phyloP scores from a whole-genome alignment of 305 asterid genomes.

The Galium porrigens region DNA sequence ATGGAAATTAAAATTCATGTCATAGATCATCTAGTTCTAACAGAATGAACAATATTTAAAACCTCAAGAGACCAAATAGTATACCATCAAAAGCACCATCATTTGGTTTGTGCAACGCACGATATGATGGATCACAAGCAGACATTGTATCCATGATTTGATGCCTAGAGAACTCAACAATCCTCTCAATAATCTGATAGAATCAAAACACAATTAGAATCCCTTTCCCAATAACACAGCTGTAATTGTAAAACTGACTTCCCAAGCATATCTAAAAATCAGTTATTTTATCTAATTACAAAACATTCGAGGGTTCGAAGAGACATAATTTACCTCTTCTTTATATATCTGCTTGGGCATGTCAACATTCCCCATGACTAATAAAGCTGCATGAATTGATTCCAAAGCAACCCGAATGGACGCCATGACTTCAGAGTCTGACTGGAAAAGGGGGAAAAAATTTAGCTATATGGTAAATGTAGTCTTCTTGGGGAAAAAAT shows the following conservation, averaged over 20 bases:
- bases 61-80: slow-evolving; percentile 21
- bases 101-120: slow-evolving; percentile 75
- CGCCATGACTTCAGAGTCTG: slow-evolving; percentile 62
- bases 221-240: not conserved
- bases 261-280: not conserved
- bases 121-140: slow-evolving; percentile 82
- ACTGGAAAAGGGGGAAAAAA: slow-evolving; percentile 34
- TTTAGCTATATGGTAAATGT: not conserved
- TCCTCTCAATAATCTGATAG: slow-evolving; percentile 86
- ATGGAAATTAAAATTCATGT: not conserved
- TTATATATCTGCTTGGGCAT: slow-evolving; percentile 91
- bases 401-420: slow-evolving; percentile 73
- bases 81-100: slow-evolving; percentile 63
- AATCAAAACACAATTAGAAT: slow-evolving; percentile 15
- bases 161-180: slow-evolving; percentile 87
- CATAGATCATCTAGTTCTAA: not conserved
- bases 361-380: slow-evolving; percentile 63
- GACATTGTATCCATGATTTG: slow-evolving; percentile 77
- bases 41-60: slow-evolving; percentile 3
- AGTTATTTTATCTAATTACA: not conserved
- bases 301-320: slow-evolving; percentile 5
- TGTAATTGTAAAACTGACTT: not conserved
- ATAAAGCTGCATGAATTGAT: slow-evolving; percentile 86
- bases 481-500: not conserved
- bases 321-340: slow-evolving; percentile 54